Evolutionary conservation across 306 rosid genomes (phyloP).

Genomic region (Cyclanthera cordifolia): DNA sequence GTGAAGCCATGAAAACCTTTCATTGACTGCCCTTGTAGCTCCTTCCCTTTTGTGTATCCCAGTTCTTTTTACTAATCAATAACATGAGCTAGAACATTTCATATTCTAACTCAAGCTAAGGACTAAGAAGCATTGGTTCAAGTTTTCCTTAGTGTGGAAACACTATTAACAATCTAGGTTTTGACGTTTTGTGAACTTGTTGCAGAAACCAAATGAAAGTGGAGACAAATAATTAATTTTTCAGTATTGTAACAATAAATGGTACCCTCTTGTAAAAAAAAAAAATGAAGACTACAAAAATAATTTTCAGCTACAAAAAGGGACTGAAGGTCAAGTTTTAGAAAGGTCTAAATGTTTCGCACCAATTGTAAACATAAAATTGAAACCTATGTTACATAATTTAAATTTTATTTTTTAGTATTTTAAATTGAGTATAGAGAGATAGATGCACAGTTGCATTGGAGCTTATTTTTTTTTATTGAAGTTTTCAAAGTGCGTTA

Average conservation of each 20-base stretch:
- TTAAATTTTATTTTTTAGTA: conserved; percentile 9
- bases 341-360: neutral
- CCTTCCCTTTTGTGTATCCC: too few relatives aligned
- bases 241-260: neutral
- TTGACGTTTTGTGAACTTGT: neutral
- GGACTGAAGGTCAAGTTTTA: neutral
- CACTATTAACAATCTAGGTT: neutral
- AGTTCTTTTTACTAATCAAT: neutral
- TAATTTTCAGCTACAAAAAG: neutral
- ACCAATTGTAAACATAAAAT: neutral
- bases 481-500: neutral
- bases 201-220: neutral
- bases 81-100: neutral
- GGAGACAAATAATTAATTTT: neutral
- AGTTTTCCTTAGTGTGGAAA: neutral
- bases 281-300: neutral
- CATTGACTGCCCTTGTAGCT: neutral
- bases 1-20: neutral
- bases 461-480: conserved; percentile 81
- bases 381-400: neutral
- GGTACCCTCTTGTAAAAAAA: neutral
- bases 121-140: neutral
- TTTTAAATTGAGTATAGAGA: conserved; percentile 73
- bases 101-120: neutral
- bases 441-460: conserved; percentile 88